phyloP scores from a whole-genome alignment of 768 basidiomycete genomes.

The Fomitopsis serialis region DNA sequence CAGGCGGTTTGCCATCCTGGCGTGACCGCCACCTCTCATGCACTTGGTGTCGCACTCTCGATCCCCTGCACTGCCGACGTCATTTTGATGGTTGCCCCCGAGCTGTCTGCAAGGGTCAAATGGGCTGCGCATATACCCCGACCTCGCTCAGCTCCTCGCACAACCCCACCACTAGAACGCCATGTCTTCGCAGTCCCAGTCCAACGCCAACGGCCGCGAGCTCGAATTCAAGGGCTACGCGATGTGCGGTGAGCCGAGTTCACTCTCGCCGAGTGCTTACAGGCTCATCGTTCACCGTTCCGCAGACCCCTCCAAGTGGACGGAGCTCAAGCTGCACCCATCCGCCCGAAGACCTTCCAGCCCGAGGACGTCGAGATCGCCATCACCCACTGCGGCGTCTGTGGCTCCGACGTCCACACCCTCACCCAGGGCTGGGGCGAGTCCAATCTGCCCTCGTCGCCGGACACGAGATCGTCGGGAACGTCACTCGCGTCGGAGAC shows the following conservation, averaged over 20 bases:
- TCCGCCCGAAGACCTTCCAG: constrained; percentile 46
- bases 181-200: background rate
- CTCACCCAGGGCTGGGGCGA: constrained; percentile 35
- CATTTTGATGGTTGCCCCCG: background rate
- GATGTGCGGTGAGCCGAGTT: constrained; percentile 9
- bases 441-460: constrained; percentile 22
- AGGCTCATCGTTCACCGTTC: background rate
- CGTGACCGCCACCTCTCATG: background rate
- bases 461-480: constrained; percentile 52
- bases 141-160: background rate
- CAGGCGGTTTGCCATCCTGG: background rate
- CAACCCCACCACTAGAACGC: no score
- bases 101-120: background rate
- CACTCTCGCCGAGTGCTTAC: background rate
- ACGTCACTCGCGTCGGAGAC: constrained; percentile 46
- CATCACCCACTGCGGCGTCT: constrained; percentile 44
- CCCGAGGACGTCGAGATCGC: constrained; percentile 54
- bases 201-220: background rate
- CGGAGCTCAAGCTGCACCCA: constrained; percentile 37
- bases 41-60: background rate
- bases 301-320: constrained; percentile 25
- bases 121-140: background rate
- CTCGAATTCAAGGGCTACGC: constrained; percentile 25
- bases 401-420: constrained; percentile 49
- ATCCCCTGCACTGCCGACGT: background rate